Evolutionary conservation across 441 rosid species (phyloP).

Genomic region (Croton laevigatus): DNA sequence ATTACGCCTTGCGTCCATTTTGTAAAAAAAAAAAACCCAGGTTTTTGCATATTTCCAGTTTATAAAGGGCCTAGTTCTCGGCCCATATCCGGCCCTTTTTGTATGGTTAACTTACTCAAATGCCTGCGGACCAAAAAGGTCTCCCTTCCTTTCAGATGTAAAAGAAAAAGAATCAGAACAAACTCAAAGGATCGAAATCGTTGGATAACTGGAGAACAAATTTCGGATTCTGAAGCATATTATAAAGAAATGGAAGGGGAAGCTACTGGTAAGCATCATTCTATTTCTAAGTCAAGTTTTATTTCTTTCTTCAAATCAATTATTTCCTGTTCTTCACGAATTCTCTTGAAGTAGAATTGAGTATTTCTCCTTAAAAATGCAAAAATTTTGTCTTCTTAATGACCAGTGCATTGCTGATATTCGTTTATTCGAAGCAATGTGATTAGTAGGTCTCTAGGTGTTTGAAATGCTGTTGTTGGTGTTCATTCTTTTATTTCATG

Average conservation of each 20-base stretch:
- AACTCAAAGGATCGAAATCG: not conserved
- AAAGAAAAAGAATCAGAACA: too few relatives aligned
- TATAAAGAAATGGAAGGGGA: conserved; percentile 14
- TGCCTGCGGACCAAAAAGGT: too few relatives aligned
- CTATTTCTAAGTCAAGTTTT: not conserved
- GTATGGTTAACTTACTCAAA: too few relatives aligned
- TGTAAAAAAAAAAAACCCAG: too few relatives aligned
- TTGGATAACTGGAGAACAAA: conserved; percentile 11
- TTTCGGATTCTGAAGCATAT: conserved; percentile 16
- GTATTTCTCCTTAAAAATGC: not conserved
- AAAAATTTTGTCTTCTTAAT: not conserved
- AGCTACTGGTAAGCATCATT: conserved; percentile 25
- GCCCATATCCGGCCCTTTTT: too few relatives aligned
- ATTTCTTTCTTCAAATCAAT: not conserved
- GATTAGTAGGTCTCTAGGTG: not conserved
- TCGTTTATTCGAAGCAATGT: not conserved
- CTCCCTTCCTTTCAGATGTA: too few relatives aligned
- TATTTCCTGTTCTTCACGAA: not conserved
- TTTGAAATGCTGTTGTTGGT: not conserved
- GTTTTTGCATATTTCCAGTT: too few relatives aligned
- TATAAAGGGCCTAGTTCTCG: not conserved
- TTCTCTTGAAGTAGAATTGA: too few relatives aligned
- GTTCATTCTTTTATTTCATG: not conserved
- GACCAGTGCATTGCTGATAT: not conserved
- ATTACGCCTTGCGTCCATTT: too few relatives aligned